Evolutionary conservation across 805 yeast genomes (phyloP), one percentile per base, ranked within the genome.

Genomic region (Zygosaccharomyces bailii): DNA sequence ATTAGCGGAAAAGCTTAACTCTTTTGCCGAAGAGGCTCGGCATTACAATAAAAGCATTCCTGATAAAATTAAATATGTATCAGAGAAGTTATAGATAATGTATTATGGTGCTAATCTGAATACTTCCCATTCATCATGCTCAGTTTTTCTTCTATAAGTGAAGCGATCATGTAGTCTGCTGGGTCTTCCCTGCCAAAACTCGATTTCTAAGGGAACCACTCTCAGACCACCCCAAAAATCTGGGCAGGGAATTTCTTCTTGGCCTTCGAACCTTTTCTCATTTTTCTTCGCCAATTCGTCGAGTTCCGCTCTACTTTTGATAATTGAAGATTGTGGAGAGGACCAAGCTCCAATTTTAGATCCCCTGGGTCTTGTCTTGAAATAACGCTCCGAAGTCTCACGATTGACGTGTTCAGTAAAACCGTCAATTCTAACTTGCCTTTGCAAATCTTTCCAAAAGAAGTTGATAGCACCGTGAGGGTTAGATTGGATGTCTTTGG

Each of bases 301-400:
- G 48, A 91, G 76, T 54, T 78, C 85, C 11, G 76, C 76, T 51
- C 96, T 73, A 34, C 70, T 64, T 10, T 61, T 56, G 29, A 90
- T 72, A 2, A 71, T 73, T 43, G 76, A 72, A 25, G 90, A 79
- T 71, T 93, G 99, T 3, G 95, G 95, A 21, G 95, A 83, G 0
- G 97, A 85, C 96, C 96, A 90, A 0, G 99, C 99, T 23, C 99
- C 98, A 49, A 93, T 80, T 60, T 85, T 82, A 23, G 96, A 85
- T 5, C 95, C 97, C 46, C 96, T 74, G 30, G 99, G 99, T 60
- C 99, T 76, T 0, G 96, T 84, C 41, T 78, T 75, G 67, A 79
- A 93, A 67, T 93, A 93, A 39, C 82, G 72, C 54, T 83, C 80
- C 4, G 87, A 78, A 23, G 84, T 86, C 55, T 85, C 90, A 46